phyloP scores from a whole-genome alignment of 768 basidiomycete genomes.

The Tephrocybe sp. region DNA sequence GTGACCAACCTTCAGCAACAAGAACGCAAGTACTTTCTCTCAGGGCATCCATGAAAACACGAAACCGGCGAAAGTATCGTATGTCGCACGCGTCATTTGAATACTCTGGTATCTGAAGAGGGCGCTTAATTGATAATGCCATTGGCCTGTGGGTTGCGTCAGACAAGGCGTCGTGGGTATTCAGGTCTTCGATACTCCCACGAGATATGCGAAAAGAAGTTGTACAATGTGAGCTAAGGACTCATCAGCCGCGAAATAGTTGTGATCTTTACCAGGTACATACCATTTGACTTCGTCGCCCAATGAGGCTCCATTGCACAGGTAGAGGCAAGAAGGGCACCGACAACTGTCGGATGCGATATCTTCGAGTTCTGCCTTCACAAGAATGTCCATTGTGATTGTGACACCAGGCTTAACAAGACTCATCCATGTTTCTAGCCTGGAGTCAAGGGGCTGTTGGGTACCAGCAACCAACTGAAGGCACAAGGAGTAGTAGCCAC shows the following conservation, averaged over 20 bases:
- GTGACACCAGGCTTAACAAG: neutral
- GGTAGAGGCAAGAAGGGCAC: neutral
- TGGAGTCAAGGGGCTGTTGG: neutral
- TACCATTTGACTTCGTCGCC: neutral
- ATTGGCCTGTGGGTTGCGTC: neutral
- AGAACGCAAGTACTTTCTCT: neutral
- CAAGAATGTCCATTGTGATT: neutral
- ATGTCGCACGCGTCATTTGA: neutral
- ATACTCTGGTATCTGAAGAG: neutral
- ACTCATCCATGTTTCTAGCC: neutral
- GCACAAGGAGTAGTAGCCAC: neutral
- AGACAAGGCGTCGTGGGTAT: neutral
- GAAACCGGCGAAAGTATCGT: constrained; percentile 3
- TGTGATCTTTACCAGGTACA: neutral
- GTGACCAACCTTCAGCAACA: constrained; percentile 2
- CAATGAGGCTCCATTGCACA: neutral
- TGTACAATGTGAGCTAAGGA: neutral
- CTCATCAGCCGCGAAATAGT: neutral
- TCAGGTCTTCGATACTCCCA: neutral
- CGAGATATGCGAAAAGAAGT: neutral
- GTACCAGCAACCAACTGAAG: neutral
- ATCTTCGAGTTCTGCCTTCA: neutral
- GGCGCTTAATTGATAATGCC: neutral
- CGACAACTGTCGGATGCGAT: neutral
- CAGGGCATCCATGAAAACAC: constrained; percentile 4